These are phyloP conservation scores for Curvularia hawaiiensis DNA, from an alignment of 2,329 filamentous ascomycete species.

Conservation along the genomic window DNA sequence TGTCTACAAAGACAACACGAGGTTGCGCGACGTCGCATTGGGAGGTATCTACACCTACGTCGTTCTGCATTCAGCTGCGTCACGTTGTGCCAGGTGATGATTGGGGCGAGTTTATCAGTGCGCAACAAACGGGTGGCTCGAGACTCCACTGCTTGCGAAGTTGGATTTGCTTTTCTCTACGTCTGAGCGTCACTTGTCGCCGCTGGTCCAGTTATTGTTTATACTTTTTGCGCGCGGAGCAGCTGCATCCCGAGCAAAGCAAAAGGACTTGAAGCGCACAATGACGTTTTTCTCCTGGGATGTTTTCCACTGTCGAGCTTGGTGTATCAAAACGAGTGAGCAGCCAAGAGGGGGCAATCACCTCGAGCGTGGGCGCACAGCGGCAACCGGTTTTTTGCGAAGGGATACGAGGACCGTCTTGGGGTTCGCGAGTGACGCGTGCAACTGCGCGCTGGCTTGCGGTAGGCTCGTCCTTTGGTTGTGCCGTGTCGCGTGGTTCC, in stretches of 20 bases:
- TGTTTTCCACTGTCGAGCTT: background rate
- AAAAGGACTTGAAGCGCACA: slow-evolving; percentile 5
- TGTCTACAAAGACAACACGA: slow-evolving; percentile 10
- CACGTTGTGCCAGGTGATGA: slow-evolving; percentile 17
- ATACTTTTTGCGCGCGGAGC: slow-evolving; percentile 9
- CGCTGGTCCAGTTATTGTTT: slow-evolving; percentile 2
- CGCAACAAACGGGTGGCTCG: slow-evolving; percentile 23
- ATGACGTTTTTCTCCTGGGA: slow-evolving; percentile 1
- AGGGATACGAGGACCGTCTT: slow-evolving; percentile 12
- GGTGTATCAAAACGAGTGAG: background rate
- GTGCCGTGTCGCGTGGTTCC: slow-evolving; percentile 26
- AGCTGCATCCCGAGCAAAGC: slow-evolving; percentile 7
- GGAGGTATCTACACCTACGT: slow-evolving; percentile 9
- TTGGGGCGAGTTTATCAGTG: slow-evolving; percentile 17
- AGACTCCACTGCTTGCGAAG: slow-evolving; percentile 17
- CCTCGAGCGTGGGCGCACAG: slow-evolving; percentile 11
- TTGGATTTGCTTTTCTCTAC: slow-evolving; percentile 24
- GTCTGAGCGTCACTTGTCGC: background rate
- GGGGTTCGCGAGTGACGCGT: slow-evolving; percentile 13
- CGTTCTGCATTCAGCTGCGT: slow-evolving; percentile 13
- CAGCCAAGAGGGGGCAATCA: background rate
- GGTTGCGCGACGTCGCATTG: slow-evolving; percentile 5
- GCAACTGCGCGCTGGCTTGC: slow-evolving; percentile 7
- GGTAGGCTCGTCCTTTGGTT: slow-evolving; percentile 7
- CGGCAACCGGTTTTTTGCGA: slow-evolving; percentile 17